These are phyloP conservation scores for Salvia rosmarinus DNA, from an alignment of 257 asterid genomes.

Conservation along the genomic window DNA sequence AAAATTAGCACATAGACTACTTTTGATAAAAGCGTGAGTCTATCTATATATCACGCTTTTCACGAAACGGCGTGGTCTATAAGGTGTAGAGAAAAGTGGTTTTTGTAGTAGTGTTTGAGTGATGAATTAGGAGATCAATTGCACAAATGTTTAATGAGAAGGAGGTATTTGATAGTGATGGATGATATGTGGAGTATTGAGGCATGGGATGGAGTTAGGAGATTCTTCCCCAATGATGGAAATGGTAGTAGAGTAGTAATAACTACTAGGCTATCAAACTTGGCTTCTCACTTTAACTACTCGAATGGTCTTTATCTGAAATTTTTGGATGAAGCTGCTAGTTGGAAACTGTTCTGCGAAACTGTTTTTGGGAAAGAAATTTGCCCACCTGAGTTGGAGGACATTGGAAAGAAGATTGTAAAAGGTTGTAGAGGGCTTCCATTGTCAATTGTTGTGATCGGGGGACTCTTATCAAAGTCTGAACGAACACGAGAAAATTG, in stretches of 20 bases:
- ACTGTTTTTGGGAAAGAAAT: not conserved
- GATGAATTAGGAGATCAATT: not conserved
- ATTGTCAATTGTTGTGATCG: not conserved
- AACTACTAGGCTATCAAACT: constrained; percentile 10
- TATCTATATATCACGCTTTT: too few relatives aligned
- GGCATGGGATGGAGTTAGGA: not conserved
- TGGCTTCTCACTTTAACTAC: not conserved
- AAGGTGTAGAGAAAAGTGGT: too few relatives aligned
- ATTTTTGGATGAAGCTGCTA: not conserved
- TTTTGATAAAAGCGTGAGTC: too few relatives aligned
- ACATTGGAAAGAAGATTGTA: not conserved
- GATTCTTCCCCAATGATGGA: not conserved
- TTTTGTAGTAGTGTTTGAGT: too few relatives aligned
- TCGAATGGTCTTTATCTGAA: not conserved
- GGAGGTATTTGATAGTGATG: not conserved
- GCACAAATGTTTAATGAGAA: not conserved
- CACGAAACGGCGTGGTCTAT: too few relatives aligned
- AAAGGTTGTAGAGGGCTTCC: not conserved
- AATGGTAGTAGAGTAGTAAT: constrained; percentile 9
- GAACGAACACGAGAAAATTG: not conserved
- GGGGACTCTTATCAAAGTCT: not conserved
- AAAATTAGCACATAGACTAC: too few relatives aligned
- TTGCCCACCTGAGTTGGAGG: not conserved
- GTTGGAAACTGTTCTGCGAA: not conserved
- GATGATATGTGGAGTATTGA: constrained; percentile 7